A percentile compares a stretch with the other conserved stretches of the same genome.
phyloP scores from a whole-genome alignment of 106 monocot genomes.

The Chionographis japonica region DNA sequence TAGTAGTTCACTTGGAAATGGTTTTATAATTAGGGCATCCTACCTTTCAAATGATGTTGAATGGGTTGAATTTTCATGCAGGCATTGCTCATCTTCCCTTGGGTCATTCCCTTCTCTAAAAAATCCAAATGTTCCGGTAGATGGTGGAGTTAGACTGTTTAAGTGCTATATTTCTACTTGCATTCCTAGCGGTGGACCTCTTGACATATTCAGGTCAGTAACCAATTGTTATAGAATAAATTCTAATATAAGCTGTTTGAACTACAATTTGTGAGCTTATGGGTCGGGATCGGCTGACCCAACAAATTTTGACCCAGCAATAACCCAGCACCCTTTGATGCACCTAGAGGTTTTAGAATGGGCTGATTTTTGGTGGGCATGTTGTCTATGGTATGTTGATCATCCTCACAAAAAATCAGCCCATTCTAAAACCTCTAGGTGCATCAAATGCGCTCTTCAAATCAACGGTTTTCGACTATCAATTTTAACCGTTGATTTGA shows the following conservation, averaged over 20 bases:
- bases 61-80: conserved; percentile 67
- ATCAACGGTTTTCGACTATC: no score
- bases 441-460: no score
- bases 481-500: no score
- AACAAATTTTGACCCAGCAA: no score
- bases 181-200: conserved; percentile 28
- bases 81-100: conserved; percentile 55
- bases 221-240: neutral
- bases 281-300: no score
- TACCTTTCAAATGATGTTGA: conserved; percentile 47
- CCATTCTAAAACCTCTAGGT: no score
- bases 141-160: conserved; percentile 77
- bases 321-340: no score
- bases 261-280: neutral
- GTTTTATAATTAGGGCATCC: conserved; percentile 46
- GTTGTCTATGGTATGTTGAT: no score
- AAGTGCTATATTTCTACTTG: conserved; percentile 74
- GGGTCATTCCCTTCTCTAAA: conserved; percentile 62
- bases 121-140: conserved; percentile 24
- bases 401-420: no score
- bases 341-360: no score
- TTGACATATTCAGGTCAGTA: conserved; percentile 68
- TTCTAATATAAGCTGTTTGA: neutral
- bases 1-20: conserved; percentile 60
- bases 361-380: no score